Evolutionary conservation across 495 filamentous ascomycete genomes (phyloP).

Genomic region (Amorphotheca resinae): DNA sequence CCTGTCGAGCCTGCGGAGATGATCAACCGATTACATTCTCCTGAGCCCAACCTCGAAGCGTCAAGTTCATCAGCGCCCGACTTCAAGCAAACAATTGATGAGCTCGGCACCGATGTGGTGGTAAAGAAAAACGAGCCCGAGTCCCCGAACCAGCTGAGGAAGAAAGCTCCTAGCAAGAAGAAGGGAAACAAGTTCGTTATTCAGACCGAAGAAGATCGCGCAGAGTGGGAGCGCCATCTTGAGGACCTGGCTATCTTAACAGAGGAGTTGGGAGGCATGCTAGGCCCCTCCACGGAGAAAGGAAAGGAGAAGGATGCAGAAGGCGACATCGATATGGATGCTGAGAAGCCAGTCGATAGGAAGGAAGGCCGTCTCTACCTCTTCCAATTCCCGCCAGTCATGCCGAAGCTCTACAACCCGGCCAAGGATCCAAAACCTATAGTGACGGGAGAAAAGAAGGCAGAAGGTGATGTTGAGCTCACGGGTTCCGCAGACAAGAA

Average conservation of each 20-base stretch:
- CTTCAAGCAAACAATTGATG: neutral
- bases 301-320: constrained; percentile 15
- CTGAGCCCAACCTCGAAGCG: neutral
- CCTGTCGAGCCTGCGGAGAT: neutral
- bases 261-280: constrained; percentile 24
- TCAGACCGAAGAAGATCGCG: constrained; percentile 30
- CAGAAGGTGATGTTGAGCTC: constrained; percentile 14
- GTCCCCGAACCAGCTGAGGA: constrained; percentile 13
- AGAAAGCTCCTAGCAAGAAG: constrained; percentile 9
- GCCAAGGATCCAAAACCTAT: constrained; percentile 4
- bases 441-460: constrained; percentile 23
- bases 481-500: constrained; percentile 8
- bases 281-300: constrained; percentile 1
- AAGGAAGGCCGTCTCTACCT: constrained; percentile 44
- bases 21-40: neutral
- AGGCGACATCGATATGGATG: constrained; percentile 23
- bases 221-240: constrained; percentile 27
- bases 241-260: constrained; percentile 22
- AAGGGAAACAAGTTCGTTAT: constrained; percentile 17
- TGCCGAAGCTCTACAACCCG: constrained; percentile 36
- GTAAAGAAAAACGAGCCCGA: neutral
- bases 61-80: neutral
- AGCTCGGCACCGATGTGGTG: neutral
- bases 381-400: constrained; percentile 51
- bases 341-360: constrained; percentile 10